Evolutionary conservation across 192 early-diverging fungal species (phyloP), one percentile per base, ranked within the genome.

Genomic region (Entomortierella beljakovae): DNA sequence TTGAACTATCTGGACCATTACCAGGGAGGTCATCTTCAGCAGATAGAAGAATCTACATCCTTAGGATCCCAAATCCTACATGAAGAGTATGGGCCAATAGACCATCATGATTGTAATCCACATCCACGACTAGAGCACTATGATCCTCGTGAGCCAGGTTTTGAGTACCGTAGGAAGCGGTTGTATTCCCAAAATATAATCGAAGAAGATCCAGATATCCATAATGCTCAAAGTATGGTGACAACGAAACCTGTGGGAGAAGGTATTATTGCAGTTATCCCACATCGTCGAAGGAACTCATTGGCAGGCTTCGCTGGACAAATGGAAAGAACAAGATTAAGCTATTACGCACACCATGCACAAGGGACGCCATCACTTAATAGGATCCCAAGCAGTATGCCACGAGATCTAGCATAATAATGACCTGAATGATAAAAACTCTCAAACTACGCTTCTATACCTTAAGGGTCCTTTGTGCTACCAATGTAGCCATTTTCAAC

Each of bases 161-260:
- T 55, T 57, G 72, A 75, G 58, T 57, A 66, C 22, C 55, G 38
- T 9, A 46, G 69, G 31, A 60, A 71, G 20, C 33, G 59, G 23
- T 31, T 55, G 6, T 61, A 43, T 11, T 66, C 71, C 1, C 57
- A 61, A 15, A 57, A 74, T 7, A 38, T 66, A 2, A 34, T 65
- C 26, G 29, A 61, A 2, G 64, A 66, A 6, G 59, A 55, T 22
- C 35, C 48, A 20, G 64, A 74, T 74, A 34, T 71, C 20, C 49
- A 74, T 1, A 64, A 74, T n/a, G 55, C 63, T 3, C 64, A 77
- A 22, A 37, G 57, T 54, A 68, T 68, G 54, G 66, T 77, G 18
- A 77, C 74, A 1, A 77, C 74, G 3, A 77, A 53, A 40, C 51
- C 74, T 22, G 74, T 77, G 1, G 74, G 74, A 5, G 74, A 77